Evolutionary conservation across 495 filamentous ascomycete genomes (phyloP).

Genomic region (Hypoxylon crocopeplum): DNA sequence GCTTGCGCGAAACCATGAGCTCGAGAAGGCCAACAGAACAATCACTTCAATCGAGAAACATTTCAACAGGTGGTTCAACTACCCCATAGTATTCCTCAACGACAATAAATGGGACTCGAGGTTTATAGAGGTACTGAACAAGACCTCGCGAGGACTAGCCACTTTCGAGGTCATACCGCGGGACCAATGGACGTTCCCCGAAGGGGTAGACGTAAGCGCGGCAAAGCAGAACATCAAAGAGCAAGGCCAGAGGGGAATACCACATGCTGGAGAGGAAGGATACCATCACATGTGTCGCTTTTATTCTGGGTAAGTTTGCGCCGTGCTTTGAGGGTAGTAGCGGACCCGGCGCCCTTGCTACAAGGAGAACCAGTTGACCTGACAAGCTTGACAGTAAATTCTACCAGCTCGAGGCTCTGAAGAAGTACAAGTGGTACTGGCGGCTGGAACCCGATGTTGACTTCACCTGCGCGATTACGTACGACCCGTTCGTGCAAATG

Average conservation of each 20-base stretch:
- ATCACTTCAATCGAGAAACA: slow-evolving; percentile 92
- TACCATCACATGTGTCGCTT: slow-evolving; percentile 99
- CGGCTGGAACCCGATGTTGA: slow-evolving; percentile 50
- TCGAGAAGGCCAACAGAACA: slow-evolving; percentile 84
- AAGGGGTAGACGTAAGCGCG: slow-evolving; percentile 79
- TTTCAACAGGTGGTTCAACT: slow-evolving; percentile 97
- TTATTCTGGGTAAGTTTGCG: slow-evolving; percentile 80
- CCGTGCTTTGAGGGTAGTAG: not conserved
- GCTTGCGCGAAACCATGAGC: slow-evolving; percentile 83
- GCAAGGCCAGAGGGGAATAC: slow-evolving; percentile 86
- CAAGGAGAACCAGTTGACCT: not conserved
- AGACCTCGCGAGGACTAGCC: slow-evolving; percentile 81
- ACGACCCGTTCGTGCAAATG: slow-evolving; percentile 55
- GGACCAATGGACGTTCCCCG: slow-evolving; percentile 87
- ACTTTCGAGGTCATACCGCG: slow-evolving; percentile 78
- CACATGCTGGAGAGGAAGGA: slow-evolving; percentile 96
- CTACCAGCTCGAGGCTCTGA: slow-evolving; percentile 40
- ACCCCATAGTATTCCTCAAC: slow-evolving; percentile 96
- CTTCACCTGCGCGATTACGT: slow-evolving; percentile 52
- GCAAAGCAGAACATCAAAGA: slow-evolving; percentile 84
- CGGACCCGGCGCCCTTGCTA: not conserved
- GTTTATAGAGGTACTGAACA: slow-evolving; percentile 85
- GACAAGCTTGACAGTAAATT: slow-evolving; percentile 60
- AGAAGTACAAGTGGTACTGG: slow-evolving; percentile 52
- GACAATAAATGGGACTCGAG: slow-evolving; percentile 82